A percentile compares a stretch with the other conserved stretches of the same genome.
Evolutionary conservation across 495 filamentous ascomycete species (phyloP).

Genomic region (Extremus antarcticus): DNA sequence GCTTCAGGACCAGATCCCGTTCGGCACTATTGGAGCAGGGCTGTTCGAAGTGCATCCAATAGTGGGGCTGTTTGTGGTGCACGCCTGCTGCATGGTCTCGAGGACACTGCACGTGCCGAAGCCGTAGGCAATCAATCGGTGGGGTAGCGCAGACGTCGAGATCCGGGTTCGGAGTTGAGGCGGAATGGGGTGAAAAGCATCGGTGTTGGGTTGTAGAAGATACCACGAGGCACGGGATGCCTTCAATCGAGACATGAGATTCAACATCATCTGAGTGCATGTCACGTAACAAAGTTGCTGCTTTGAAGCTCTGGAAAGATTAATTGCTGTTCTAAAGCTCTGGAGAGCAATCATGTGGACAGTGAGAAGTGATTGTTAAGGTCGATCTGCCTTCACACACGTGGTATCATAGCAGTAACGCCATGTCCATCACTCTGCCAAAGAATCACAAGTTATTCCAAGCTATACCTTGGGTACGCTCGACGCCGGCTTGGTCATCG

Average conservation of each 20-base stretch:
- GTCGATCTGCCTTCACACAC: too few relatives aligned
- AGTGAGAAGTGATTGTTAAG: too few relatives aligned
- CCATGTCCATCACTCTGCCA: too few relatives aligned
- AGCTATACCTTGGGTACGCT: not conserved
- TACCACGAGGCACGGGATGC: not conserved
- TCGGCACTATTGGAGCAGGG: slow-evolving; percentile 53
- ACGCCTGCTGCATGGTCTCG: slow-evolving; percentile 88
- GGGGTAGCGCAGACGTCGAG: too few relatives aligned
- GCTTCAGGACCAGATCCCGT: slow-evolving; percentile 63
- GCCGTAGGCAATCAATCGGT: slow-evolving; percentile 53
- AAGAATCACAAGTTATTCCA: too few relatives aligned
- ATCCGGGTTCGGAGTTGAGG: too few relatives aligned
- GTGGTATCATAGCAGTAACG: too few relatives aligned
- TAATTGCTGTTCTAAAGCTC: too few relatives aligned
- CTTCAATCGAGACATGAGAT: not conserved
- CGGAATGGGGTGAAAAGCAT: not conserved
- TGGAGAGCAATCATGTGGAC: too few relatives aligned
- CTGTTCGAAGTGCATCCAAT: slow-evolving; percentile 78
- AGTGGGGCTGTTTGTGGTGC: slow-evolving; percentile 65
- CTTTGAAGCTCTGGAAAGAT: too few relatives aligned
- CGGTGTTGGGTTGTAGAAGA: not conserved
- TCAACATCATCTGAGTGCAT: not conserved
- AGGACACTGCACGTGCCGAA: slow-evolving; percentile 95
- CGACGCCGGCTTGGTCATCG: slow-evolving; percentile 11
- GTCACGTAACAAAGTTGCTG: too few relatives aligned